phyloP scores from a whole-genome alignment of 2,329 filamentous ascomycete species.

The Rutstroemia sydowiana region DNA sequence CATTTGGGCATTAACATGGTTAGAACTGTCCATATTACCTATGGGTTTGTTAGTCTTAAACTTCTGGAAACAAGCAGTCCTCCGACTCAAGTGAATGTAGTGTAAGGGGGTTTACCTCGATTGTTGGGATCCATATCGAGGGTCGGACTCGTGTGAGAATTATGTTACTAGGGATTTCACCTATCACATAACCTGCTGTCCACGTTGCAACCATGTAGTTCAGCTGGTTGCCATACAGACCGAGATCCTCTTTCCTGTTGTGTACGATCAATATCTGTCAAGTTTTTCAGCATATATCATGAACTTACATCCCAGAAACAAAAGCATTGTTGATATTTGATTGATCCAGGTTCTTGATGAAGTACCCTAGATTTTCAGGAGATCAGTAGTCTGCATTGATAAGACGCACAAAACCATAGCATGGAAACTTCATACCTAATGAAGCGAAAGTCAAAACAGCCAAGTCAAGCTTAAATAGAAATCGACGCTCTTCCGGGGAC shows the following conservation, averaged over 20 bases:
- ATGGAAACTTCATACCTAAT: too few relatives aligned
- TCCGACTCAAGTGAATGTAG: not conserved
- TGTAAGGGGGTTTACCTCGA: conserved; percentile 4
- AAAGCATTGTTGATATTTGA: conserved; percentile 40
- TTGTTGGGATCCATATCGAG: conserved; percentile 6
- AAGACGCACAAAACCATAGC: too few relatives aligned
- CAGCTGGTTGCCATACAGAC: conserved; percentile 43
- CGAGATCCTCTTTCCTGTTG: conserved; percentile 33
- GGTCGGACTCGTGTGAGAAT: conserved; percentile 36
- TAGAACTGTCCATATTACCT: conserved; percentile 7
- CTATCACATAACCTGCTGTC: conserved; percentile 43
- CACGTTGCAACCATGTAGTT: conserved; percentile 14
- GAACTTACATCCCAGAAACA: conserved; percentile 36
- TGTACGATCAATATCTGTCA: conserved; percentile 9
- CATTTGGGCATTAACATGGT: conserved; percentile 3
- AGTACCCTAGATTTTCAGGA: conserved; percentile 33
- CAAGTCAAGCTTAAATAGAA: conserved; percentile 43
- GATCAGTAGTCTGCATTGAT: not conserved
- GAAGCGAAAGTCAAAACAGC: conserved; percentile 31
- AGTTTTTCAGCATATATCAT: conserved; percentile 15
- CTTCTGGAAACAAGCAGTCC: not conserved
- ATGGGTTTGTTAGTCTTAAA: not conserved
- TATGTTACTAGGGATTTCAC: conserved; percentile 43
- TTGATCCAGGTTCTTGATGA: conserved; percentile 43
- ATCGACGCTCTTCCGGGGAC: conserved; percentile 38